Base-by-base conservation (phyloP, 805 yeast species). In the Pichia manshurica region DNA sequence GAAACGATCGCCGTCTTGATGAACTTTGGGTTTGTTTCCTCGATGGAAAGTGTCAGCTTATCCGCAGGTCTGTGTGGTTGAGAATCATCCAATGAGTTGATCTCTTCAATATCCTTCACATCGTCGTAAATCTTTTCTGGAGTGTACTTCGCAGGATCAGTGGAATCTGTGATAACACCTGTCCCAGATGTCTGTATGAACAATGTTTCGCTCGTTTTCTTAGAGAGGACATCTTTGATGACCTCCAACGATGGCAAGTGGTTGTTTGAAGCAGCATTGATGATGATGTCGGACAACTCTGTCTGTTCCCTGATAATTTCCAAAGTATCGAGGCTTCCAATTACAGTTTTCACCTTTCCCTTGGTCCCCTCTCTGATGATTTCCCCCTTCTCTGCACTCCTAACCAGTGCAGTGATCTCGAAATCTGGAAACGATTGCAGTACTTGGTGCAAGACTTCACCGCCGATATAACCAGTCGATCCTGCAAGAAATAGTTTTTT, bases 1-100 rank as follows among this genome's bases (percentile, higher is more conserved):
- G 45, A 42, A 21, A 42, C 35, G 7, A 42, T 34, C 3, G 21
- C 37, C 22, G 45, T 42, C 19, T 42, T 42, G 19, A 34, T 23
- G n/a, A 20, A 42, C 4, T 42, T 13, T 19, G 39, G 39, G 19
- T 42, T 42, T 9, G 31, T 13, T 8, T 16, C 19, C 28, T 42
- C 45, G 22, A 42, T 42, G 13, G 45, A 42, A 13, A 42, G 25
- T 4, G 35, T 38, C 16, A 42, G 7, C n/a, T 42, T 42, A n/a
- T 42, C 45, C 5, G 39, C 45, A 17, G 20, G 39, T 10, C 39
- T 13, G 25, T 42, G 39, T 20, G 45, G 45, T 33, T 42, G 45
- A n/a, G 39, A 42, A 23, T 42, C 45, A 17, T 31, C 37, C n/a
- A 42, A 42, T 2, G 28, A 31, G 28, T 32, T 42, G 21, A 42